Base-by-base conservation (phyloP, 306 rosid species). In the Macrotyloma uniflorum region DNA sequence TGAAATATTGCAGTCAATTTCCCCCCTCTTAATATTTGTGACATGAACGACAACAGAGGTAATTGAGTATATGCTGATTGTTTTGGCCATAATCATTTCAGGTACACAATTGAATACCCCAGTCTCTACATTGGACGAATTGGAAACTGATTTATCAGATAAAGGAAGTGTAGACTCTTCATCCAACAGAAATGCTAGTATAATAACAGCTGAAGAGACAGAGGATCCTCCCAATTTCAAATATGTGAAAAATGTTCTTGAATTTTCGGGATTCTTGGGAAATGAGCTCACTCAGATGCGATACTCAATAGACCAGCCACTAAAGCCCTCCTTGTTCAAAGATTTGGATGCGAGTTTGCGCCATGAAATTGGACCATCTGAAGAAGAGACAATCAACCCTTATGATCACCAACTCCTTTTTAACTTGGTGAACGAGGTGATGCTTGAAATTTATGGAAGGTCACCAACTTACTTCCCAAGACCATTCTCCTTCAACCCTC, bases 401-500 rank as follows among this genome's bases (percentile, higher is more conserved):
- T 62, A 57, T 67, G 88, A 89, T 87, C 91, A 80, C 80, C 91
- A 77, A 47, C 86, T 91, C 77, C 83, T 93, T 5, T 91, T 90
- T 19, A 84, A 91, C 87, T 80, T 90, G 59, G 88, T 93, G 40
- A 88, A 91, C 3, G 96, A 90, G 70, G 84, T 84, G 40, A 83
- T 93, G 12, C 79, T 82, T 24, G 88, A 85, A 54, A 74, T 93
- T 16, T 58, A 70, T 59, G 98, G 89, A 51, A 89, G 45, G 16
- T 91, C 94, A 10, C 85, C 88, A 65, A 79, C 84, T 55, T 84
- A 80, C 80, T 96, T 91, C 72, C 96, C 95, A 12, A 85, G 53
- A 61, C 80, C 88, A 10, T 83, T 89, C 83, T 77, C 85, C 79
- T 83, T 80, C 80, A 87, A 82, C 38, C 47, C 67, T 70, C 70